Evolutionary conservation across 2,329 filamentous ascomycete genomes (phyloP).

Genomic region (Claviceps purpurea): DNA sequence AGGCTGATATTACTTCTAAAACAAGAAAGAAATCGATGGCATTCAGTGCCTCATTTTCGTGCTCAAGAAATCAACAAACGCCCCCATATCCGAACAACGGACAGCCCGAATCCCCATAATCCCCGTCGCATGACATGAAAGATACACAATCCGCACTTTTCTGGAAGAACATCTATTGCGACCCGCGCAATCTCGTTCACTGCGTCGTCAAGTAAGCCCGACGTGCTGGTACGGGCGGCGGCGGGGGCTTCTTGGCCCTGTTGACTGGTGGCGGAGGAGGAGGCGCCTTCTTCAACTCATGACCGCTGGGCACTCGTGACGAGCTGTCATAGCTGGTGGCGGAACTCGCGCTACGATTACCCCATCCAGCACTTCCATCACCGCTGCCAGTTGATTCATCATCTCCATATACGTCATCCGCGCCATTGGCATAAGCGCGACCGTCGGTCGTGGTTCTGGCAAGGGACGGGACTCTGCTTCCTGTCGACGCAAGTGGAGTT

Average conservation of each 20-base stretch:
- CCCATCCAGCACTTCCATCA: conserved; percentile 37
- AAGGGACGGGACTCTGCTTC: conserved; percentile 25
- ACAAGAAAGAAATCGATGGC: not conserved
- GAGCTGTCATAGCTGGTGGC: conserved; percentile 43
- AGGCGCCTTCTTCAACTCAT: conserved; percentile 37
- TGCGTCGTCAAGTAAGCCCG: conserved; percentile 14
- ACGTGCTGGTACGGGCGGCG: conserved; percentile 20
- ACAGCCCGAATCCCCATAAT: not conserved
- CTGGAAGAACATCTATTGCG: not conserved
- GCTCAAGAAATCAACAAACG: no score
- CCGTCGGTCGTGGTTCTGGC: conserved; percentile 27
- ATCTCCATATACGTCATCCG: conserved; percentile 33
- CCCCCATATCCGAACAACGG: no score
- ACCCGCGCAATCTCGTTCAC: conserved; percentile 1
- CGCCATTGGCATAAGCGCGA: conserved; percentile 14
- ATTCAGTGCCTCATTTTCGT: no score
- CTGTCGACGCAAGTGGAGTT: conserved; percentile 8
- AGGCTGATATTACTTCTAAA: no score
- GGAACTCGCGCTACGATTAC: conserved; percentile 38
- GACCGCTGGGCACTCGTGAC: conserved; percentile 4
- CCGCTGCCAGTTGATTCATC: conserved; percentile 37
- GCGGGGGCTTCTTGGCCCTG: conserved; percentile 28
- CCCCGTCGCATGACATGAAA: not conserved
- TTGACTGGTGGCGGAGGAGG: conserved; percentile 39
- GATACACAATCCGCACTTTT: not conserved